Base-by-base conservation (phyloP, 192 early-diverging fungal genomes). In the Podila clonocystis region DNA sequence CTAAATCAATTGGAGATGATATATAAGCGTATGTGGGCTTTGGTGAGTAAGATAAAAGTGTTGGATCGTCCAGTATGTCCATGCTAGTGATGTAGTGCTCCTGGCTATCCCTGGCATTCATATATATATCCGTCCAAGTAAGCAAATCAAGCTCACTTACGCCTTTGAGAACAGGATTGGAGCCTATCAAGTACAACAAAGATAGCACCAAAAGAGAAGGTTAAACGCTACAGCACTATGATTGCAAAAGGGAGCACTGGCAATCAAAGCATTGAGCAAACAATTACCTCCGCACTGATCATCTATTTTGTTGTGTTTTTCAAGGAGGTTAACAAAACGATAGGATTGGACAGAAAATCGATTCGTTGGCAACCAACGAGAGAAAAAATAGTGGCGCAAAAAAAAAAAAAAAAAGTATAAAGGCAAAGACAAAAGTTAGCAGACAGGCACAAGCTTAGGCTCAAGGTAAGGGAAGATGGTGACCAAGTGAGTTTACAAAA, bases 131-230 rank as follows among this genome's bases (percentile, higher is more conserved):
- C 59, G 30, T 33, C 33, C 33, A 33, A 33, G 33, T 6, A 33
- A 33, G 2, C 33, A 6, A 33, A 33, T 33, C 33, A 28, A 24
- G 29, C 3, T 15, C 12, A 33, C 59, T 4, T 61, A 61, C 7
- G 83, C 97, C 87, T 97, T 97, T 11, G 95, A 92, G 80, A 98
- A 98, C 31, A 98, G 83, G 50, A 97, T 93, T 12, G 97, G 96
- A 38, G 95, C 96, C 85, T 97, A 50, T 48, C 5, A 19, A 41
- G 17, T 12, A n/a, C 48, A 45, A 60, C 9, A 31, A 24, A 24
- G 26, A 60, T 9, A 6, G 59, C 12, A 61, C 59, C 30, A 31
- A 55, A 55, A 4, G 3, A 45, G 15, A 17, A 45, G 41, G 41
- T 45, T 15, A 45, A 15, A 17, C 34, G 9, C 34, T 36, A 36